Evolutionary conservation across 2,329 filamentous ascomycete genomes (phyloP), one percentile per base, ranked within the genome.

Genomic region (Gremmenia infestans): DNA sequence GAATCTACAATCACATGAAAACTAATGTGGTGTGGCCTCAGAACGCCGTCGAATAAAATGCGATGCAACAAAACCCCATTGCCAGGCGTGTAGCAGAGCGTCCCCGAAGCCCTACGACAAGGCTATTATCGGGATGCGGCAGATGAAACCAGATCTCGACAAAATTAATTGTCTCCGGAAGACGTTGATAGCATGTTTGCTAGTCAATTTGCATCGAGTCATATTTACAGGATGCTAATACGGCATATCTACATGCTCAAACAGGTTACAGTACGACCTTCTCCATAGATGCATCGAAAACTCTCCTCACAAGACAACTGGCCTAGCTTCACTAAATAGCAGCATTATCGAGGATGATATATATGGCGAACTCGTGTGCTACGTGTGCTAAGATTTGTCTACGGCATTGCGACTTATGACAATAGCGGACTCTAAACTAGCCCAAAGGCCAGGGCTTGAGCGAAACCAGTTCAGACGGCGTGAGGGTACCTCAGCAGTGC

Each of bases 151-250:
- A 5, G 46, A 48, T 12, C 49, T 43, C 17, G 47, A 52, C 37
- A 40, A 49, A 22, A 14, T 40, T 7, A 42, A 51, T 4, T 45
- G 50, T 23, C 22, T 60, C 3, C 17, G 56, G 14, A 60, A 50
- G 22, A 54, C 52, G 28, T 47, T 60, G 6, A 19, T 60, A 9
- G 53, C 60, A 7, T 62, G 55, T 45, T 49, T 62, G 6, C 35
- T 62, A 22, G 45, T 62, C 50, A 56, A 51, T 19, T 19, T 55
- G 55, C 35, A 56, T 62, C 9, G 56, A 57, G 23, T 42, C 43
- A 8, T 58, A 58, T 48, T 48, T 58, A 11, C 43, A 53, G 19
- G 54, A 52, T 5, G 52, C 55, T 2, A 56, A 55, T 28, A 55
- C 48, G 1, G 57, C 60, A 23, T 53, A 50, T 17, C 40, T 23